Base-by-base conservation (phyloP, 768 basidiomycete species). In the Solioccasus polychromus region DNA sequence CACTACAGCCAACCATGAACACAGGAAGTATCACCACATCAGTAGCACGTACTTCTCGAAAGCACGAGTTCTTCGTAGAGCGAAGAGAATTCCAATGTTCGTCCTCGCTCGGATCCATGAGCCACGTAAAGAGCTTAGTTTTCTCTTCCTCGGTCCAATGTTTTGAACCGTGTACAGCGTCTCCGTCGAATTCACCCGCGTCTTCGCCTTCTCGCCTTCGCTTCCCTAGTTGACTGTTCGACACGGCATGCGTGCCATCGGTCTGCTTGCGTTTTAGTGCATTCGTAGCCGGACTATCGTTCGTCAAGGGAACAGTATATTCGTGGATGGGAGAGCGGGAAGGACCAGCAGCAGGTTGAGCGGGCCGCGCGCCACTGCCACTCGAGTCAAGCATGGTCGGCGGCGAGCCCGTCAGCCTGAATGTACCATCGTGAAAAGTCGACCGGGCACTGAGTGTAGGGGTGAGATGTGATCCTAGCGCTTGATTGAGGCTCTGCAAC, bases 111-210 rank as follows among this genome's bases (percentile, higher is more conserved):
- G 67, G 68, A 18, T 77, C 85, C 80, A 90, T 85, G 37, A 90
- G 77, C 86, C 87, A 90, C 35, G 68, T 77, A 63, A 90, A 90
- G 36, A 90, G 70, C 50, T 77, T 80, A 12, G 84, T 75, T 67
- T 89, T 90, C 59, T 90, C 87, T 8, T 88, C 85, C 61, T 88
- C 88, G 0, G 85, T 85, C 87, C 87, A 90, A 55, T 90, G 87
- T 54, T 88, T 88, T 2, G 87, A 83, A 20, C 87, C 87, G 48
- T 79, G 77, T 4, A 68, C 74, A 8, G 63, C 61, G 42, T 74
- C 64, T 10, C 39, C 38, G 20, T 68, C 64, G 26, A 66, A 67
- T 6, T 66, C 64, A 1, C 39, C 50, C 2, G 47, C 11, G 11
- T 66, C 64, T 20, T 68, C 66, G 2, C 39, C 52, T 5, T 66